These are phyloP conservation scores for Delitschia confertaspora DNA, from an alignment of 495 filamentous ascomycete species.

Conservation along the genomic window DNA sequence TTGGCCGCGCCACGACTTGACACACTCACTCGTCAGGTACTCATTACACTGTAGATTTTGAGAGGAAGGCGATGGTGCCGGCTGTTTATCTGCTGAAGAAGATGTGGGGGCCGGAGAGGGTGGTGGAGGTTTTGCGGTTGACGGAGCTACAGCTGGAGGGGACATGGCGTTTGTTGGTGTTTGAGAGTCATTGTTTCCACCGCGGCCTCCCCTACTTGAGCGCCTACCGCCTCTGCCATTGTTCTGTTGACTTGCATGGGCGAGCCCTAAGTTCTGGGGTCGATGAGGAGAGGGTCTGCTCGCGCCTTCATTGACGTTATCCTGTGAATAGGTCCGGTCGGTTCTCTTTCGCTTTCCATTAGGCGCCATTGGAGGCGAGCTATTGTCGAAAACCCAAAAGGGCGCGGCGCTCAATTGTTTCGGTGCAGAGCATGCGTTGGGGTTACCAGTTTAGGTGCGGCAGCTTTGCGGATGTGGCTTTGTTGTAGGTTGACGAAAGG, in stretches of 20 bases:
- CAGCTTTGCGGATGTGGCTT: background rate
- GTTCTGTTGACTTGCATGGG: slow-evolving; percentile 47
- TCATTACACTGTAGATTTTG: slow-evolving; percentile 2
- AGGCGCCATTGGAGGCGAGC: slow-evolving; percentile 27
- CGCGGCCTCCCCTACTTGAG: slow-evolving; percentile 39
- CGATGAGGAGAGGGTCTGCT: slow-evolving; percentile 56
- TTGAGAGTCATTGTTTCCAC: slow-evolving; percentile 28
- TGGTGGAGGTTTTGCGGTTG: slow-evolving; percentile 31
- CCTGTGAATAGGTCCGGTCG: slow-evolving; percentile 45
- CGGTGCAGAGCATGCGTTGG: slow-evolving; percentile 18
- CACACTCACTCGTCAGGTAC: slow-evolving; percentile 18
- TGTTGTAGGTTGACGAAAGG: too few relatives aligned
- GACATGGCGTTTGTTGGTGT: slow-evolving; percentile 15
- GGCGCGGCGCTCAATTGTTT: slow-evolving; percentile 8
- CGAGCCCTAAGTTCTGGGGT: slow-evolving; percentile 50
- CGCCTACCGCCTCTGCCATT: slow-evolving; percentile 30
- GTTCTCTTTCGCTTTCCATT: slow-evolving; percentile 52
- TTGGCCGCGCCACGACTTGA: slow-evolving; percentile 43
- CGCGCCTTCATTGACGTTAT: slow-evolving; percentile 44
- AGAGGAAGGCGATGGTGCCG: slow-evolving; percentile 1
- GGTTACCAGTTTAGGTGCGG: background rate
- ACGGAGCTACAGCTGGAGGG: slow-evolving; percentile 6
- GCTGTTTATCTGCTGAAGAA: background rate
- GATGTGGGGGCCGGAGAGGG: background rate
- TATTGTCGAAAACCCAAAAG: slow-evolving; percentile 6